phyloP scores from a whole-genome alignment of 2,329 filamentous ascomycete genomes.

The Ilyonectria mors-panacis region DNA sequence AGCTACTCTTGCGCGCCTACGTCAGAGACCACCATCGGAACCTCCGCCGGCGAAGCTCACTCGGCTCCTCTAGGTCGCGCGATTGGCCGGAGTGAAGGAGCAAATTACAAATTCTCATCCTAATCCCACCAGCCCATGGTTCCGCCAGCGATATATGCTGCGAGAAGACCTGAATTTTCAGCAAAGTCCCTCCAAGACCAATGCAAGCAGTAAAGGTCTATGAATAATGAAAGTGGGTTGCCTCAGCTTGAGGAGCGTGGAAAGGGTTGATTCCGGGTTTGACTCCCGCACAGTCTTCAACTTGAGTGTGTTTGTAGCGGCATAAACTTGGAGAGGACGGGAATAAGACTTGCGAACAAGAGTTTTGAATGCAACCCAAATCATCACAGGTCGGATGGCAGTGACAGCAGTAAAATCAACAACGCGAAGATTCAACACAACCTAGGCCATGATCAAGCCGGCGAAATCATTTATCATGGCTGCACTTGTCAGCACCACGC shows the following conservation, averaged over 20 bases:
- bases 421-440: constrained; percentile 76
- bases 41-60: too few relatives aligned
- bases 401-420: constrained; percentile 49
- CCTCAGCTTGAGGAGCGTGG: constrained; percentile 44
- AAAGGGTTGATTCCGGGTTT: constrained; percentile 39
- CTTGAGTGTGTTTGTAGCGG: constrained; percentile 57
- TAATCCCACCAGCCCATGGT: constrained; percentile 72
- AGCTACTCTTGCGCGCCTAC: too few relatives aligned
- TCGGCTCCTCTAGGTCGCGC: too few relatives aligned
- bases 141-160: constrained; percentile 74
- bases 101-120: too few relatives aligned
- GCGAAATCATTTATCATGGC: constrained; percentile 89
- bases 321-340: constrained; percentile 61
- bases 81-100: too few relatives aligned
- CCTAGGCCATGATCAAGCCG: constrained; percentile 82
- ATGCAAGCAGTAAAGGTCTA: constrained; percentile 63
- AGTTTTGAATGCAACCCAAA: constrained; percentile 67
- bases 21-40: too few relatives aligned
- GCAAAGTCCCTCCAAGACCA: constrained; percentile 69
- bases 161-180: constrained; percentile 74
- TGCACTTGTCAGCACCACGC: constrained; percentile 78
- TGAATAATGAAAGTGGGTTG: constrained; percentile 62
- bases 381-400: constrained; percentile 61
- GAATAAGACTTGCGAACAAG: constrained; percentile 63
- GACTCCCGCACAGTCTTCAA: constrained; percentile 52